Base-by-base conservation (phyloP, 805 yeast genomes). In the Saturnispora saitoi region DNA sequence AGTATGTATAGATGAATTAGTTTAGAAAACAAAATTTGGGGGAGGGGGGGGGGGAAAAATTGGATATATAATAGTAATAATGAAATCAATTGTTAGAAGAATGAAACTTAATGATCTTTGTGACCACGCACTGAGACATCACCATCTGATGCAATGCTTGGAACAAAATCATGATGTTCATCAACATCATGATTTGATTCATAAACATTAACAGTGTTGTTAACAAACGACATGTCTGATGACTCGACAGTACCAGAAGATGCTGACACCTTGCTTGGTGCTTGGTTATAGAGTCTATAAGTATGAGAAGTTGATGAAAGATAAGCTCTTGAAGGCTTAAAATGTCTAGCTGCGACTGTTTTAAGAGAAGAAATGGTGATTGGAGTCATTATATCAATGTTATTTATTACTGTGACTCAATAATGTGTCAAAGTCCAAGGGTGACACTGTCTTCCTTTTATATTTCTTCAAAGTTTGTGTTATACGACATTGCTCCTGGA, bases 221-320 rank as follows among this genome's bases (percentile, higher is more conserved):
- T 57, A 42, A 62, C 61, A 47, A 50, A 56, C 7, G 62, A 60
- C 64, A 58, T 61, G 9, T 60, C 57, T 30, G 57, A 54, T 12
- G 56, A 56, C 32, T 60, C 60, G 24, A 61, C 52, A 37, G 66
- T 66, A 12, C 64, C 65, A 2, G 67, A 65, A 46, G 60, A 63
- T 53, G 58, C 63, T 51, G 54, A 60, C 26, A 64, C 67, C 26
- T 47, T 34, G 4, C 54, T 28, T 14, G 51, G 36, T 4, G 38
- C 34, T 47, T 56, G 53, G 36, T 54, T 53, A 43, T 55, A 46
- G 28, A 58, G 47, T 31, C 52, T 49, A 31, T 53, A 54, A 51
- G 46, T 20, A 28, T 34, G 15, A 11, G 41, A 14, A 14, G 49
- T 41, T 11, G 45, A 34, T 10, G 45, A 47, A 24, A 47, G 45